These are phyloP conservation scores for Coelastrella sp. DNA, from an alignment of 139 green algal species.

Conservation along the genomic window DNA sequence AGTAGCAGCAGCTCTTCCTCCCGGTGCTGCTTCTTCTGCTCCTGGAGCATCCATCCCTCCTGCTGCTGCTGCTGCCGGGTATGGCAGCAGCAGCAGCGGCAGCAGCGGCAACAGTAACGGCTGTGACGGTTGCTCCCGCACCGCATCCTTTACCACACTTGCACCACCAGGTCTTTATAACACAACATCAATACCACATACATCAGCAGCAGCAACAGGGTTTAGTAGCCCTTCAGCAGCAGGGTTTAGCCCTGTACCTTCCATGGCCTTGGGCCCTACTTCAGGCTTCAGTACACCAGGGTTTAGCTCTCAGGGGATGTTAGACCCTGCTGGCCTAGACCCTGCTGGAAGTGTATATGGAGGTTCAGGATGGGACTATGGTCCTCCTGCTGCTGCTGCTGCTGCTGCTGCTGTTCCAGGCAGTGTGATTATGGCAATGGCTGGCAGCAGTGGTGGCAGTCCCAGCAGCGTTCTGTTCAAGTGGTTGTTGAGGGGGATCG, in stretches of 20 bases:
- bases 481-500: constrained; percentile 38
- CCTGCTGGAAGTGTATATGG: neutral
- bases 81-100: neutral
- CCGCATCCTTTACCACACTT: too few relatives aligned
- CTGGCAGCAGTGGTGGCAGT: neutral
- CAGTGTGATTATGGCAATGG: constrained; percentile 6
- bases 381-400: constrained; percentile 15
- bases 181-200: neutral
- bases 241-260: neutral
- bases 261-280: neutral
- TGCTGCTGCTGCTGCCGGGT: neutral
- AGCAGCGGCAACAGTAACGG: neutral
- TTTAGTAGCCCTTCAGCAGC: neutral
- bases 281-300: neutral
- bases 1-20: neutral
- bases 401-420: neutral
- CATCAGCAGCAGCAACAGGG: neutral
- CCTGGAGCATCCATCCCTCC: neutral
- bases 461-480: constrained; percentile 30
- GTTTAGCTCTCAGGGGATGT: neutral
- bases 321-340: neutral
- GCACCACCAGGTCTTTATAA: neutral
- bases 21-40: neutral
- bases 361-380: neutral
- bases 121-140: neutral